These are phyloP conservation scores for barrel medic (Medicago truncatula) DNA, from an alignment of 306 rosid species.

Conservation along the genomic window DNA sequence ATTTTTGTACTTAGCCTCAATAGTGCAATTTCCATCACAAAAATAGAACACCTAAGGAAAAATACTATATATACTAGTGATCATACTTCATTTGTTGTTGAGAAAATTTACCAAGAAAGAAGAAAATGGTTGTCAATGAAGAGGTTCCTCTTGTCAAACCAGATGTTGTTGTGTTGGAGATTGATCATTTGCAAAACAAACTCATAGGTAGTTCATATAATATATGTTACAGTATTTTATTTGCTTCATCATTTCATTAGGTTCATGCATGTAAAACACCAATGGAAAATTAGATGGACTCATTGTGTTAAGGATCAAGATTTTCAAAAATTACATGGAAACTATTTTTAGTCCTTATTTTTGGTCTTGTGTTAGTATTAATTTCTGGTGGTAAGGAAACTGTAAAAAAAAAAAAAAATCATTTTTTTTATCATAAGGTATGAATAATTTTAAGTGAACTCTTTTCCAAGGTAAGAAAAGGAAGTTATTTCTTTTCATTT, in stretches of 20 bases:
- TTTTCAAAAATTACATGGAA: neutral
- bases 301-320: neutral
- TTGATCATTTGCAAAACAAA: conserved; percentile 72
- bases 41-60: conserved; percentile 16
- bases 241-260: too few species aligned
- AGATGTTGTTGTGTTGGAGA: conserved; percentile 70
- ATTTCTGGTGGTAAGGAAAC: too few species aligned
- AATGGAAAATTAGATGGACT: too few species aligned
- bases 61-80: conserved; percentile 39
- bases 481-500: too few species aligned
- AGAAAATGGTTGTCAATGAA: conserved; percentile 61
- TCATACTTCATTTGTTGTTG: conserved; percentile 15
- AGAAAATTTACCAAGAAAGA: conserved; percentile 34
- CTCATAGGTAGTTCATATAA: conserved; percentile 59
- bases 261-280: too few species aligned
- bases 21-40: conserved; percentile 16
- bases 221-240: neutral
- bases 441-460: too few species aligned
- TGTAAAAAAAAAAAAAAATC: too few species aligned
- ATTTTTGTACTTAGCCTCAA: conserved; percentile 5
- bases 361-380: too few species aligned
- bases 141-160: conserved; percentile 58
- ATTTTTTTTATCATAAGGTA: too few species aligned
- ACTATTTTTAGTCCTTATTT: too few species aligned
- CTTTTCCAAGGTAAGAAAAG: too few species aligned